Evolutionary conservation across 139 green algal species (phyloP).

Genomic region (Picochlorum sp.): DNA sequence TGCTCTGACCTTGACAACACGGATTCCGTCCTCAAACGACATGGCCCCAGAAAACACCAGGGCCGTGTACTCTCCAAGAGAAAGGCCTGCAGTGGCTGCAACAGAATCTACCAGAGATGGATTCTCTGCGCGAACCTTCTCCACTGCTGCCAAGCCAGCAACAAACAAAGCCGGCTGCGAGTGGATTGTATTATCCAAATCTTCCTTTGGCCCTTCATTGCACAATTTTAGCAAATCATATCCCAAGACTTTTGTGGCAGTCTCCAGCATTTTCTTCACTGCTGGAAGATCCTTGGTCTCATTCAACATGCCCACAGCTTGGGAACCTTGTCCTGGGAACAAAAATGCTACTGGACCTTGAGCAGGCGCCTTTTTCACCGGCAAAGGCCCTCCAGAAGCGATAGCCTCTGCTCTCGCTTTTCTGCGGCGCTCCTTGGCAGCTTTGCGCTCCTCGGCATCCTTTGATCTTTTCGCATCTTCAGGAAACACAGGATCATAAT

Average conservation of each 20-base stretch:
- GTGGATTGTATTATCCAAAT: slow-evolving; percentile 74
- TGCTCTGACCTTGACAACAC: slow-evolving; percentile 78
- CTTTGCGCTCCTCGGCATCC: slow-evolving; percentile 30
- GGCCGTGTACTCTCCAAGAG: slow-evolving; percentile 84
- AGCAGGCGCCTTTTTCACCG: slow-evolving; percentile 7
- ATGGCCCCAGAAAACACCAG: slow-evolving; percentile 79
- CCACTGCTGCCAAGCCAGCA: slow-evolving; percentile 74
- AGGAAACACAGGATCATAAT: slow-evolving; percentile 74
- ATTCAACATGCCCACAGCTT: slow-evolving; percentile 36
- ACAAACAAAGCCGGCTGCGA: slow-evolving; percentile 82
- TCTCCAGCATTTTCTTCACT: slow-evolving; percentile 73
- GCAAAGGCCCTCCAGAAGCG: neutral
- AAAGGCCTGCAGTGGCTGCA: slow-evolving; percentile 63
- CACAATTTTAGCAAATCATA: slow-evolving; percentile 78
- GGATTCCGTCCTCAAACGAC: slow-evolving; percentile 81
- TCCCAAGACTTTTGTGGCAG: slow-evolving; percentile 66
- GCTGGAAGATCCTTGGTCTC: slow-evolving; percentile 52
- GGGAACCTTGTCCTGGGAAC: slow-evolving; percentile 85
- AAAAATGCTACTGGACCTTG: slow-evolving; percentile 57
- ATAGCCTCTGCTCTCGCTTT: slow-evolving; percentile 16
- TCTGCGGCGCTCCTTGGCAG: slow-evolving; percentile 17
- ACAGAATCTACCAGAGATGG: slow-evolving; percentile 30
- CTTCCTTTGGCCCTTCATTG: slow-evolving; percentile 62
- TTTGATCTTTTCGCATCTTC: slow-evolving; percentile 44
- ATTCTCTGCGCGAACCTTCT: slow-evolving; percentile 47